A percentile compares a stretch with the other conserved stretches of the same genome.
Conservation (phyloP, 1,284 basidiomycete species). For the Phellinidium pouzarii region DNA sequence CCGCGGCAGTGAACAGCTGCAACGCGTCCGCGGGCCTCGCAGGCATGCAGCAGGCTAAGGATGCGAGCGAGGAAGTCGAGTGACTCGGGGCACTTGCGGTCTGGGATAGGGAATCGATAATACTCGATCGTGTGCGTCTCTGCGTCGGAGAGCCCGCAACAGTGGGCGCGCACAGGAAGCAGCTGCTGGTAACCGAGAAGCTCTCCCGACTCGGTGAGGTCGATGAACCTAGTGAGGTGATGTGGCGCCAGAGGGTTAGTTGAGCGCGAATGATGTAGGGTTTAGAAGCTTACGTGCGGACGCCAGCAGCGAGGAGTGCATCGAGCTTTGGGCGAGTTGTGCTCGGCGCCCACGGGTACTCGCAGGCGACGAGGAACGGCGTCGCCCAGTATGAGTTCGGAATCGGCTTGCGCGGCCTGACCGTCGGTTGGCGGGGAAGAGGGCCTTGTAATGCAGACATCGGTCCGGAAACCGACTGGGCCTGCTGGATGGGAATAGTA, state of each 20-base stretch:
- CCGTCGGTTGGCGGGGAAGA: constrained; percentile 30
- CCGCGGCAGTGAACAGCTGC: constrained; percentile 70
- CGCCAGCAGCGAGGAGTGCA: constrained; percentile 57
- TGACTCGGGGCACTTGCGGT: constrained; percentile 55
- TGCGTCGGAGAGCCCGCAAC: constrained; percentile 45
- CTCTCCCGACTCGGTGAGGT: constrained; percentile 69
- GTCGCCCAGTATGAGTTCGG: constrained; percentile 80
- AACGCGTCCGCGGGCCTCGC: constrained; percentile 46
- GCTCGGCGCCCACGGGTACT: constrained; percentile 65
- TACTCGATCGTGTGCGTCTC: constrained; percentile 45
- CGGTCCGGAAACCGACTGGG: background rate
- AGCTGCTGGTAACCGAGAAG: constrained; percentile 56
- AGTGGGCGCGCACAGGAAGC: constrained; percentile 44
- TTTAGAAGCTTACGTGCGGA: constrained; percentile 40
- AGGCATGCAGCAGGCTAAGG: constrained; percentile 50
- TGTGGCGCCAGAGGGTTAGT: background rate
- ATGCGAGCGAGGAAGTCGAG: constrained; percentile 48
- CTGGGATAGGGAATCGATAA: constrained; percentile 68
- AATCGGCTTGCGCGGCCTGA: constrained; percentile 38
- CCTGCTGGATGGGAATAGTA: background rate
- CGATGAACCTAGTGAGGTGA: constrained; percentile 42
- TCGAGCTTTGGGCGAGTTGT: constrained; percentile 51
- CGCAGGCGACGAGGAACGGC: constrained; percentile 61
- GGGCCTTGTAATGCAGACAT: constrained; percentile 7
- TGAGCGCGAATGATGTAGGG: background rate